Conservation (phyloP, 345 rosid genomes). For the Arabidopsis thaliana region TAIR10.1 NC_003074.8:1135001-1135500, state of each 20-base stretch:
- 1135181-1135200: slow-evolving; percentile 86
- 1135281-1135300: slow-evolving; percentile 69
- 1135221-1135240: slow-evolving; percentile 77
- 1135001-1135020: not conserved
- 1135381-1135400: not conserved
- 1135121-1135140: slow-evolving; percentile 71
- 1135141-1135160: slow-evolving; percentile 69
- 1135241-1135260: slow-evolving; percentile 61
- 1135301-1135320: slow-evolving; percentile 66
- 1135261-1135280: slow-evolving; percentile 63
- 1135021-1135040: not conserved
- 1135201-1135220: slow-evolving; percentile 91
- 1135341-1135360: slow-evolving; percentile 51
- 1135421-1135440: not conserved
- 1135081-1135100: slow-evolving; percentile 45
- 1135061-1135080: too few relatives aligned
- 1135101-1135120: slow-evolving; percentile 72
- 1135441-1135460: not conserved
- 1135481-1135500: not conserved
- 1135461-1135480: not conserved
- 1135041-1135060: not conserved
- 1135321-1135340: slow-evolving; percentile 72
- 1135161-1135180: slow-evolving; percentile 86
- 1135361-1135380: not conserved
- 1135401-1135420: not conserved